phyloP scores from a whole-genome alignment of 2,329 filamentous ascomycete genomes.

The Pleoardoris graminearum region DNA sequence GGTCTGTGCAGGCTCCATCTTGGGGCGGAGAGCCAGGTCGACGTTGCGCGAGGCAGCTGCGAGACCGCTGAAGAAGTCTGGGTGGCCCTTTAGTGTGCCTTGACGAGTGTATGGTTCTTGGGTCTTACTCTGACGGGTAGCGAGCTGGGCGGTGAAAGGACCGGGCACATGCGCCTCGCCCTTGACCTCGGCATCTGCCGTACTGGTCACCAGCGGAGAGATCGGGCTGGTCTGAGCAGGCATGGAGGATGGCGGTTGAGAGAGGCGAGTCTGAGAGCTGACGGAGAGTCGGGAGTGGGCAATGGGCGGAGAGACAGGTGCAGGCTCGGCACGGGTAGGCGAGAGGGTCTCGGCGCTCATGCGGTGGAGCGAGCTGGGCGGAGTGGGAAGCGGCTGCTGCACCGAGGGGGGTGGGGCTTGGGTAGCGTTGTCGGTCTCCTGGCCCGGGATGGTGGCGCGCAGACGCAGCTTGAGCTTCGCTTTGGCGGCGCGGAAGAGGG shows the following conservation, averaged over 20 bases:
- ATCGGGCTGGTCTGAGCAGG: slow-evolving; percentile 23
- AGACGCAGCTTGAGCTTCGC: slow-evolving; percentile 97
- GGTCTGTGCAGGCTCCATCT: slow-evolving; percentile 46
- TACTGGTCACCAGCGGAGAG: slow-evolving; percentile 24
- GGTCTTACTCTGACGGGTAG: slow-evolving; percentile 32
- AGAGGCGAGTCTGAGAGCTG: no score
- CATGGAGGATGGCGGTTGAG: not conserved
- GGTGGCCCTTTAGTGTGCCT: slow-evolving; percentile 14
- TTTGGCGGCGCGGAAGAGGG: slow-evolving; percentile 93
- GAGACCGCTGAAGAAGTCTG: slow-evolving; percentile 38
- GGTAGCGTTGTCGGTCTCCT: slow-evolving; percentile 47
- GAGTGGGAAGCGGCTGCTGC: slow-evolving; percentile 14
- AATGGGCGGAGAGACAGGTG: slow-evolving; percentile 33
- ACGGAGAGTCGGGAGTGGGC: slow-evolving; percentile 32
- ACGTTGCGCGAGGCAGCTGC: slow-evolving; percentile 30
- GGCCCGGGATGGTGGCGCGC: slow-evolving; percentile 65
- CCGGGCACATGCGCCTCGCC: slow-evolving; percentile 48
- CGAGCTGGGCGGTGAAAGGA: slow-evolving; percentile 38
- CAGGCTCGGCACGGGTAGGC: slow-evolving; percentile 18
- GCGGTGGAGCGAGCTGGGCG: slow-evolving; percentile 27
- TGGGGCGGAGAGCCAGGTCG: slow-evolving; percentile 47
- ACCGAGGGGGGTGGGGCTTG: slow-evolving; percentile 17
- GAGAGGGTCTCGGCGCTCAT: slow-evolving; percentile 34
- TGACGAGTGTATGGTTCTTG: not conserved
- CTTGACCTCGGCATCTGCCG: slow-evolving; percentile 22